Base-by-base conservation (phyloP, 139 green algal genomes). In the Tetraselmis striata region DNA sequence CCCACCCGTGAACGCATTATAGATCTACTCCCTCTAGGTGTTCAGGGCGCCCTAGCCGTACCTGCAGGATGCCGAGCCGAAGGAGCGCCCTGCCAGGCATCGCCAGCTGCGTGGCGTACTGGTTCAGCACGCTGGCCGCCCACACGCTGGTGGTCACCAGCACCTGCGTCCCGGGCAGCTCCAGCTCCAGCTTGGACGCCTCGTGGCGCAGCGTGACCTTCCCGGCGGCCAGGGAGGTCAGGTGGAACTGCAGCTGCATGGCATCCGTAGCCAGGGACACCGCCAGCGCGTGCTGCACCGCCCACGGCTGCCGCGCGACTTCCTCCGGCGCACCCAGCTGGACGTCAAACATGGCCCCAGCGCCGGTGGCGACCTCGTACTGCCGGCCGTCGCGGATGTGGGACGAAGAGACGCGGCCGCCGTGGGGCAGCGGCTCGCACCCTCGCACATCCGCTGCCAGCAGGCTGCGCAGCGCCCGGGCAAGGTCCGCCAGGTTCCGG, bases 81-180 rank as follows among this genome's bases (percentile, higher is more conserved):
- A 67, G 45, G 45, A 67, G 45, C 5, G 45, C 18, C 45, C 18
- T 67, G 45, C 45, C 45, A 25, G 45, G 45, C 45, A 67, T 67
- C 18, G 45, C 45, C 45, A 67, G 45, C 18, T 5, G 5, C 11
- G 11, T 67, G 45, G 45, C 45, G 18, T 67, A 67, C 45, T 67
- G 45, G 45, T 67, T 5, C 82, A 98, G 90, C 59, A 95, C 80
- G 25, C 91, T 83, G 59, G 97, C 93, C 29, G 87, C 90, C 94
- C 94, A 98, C n/a, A 97, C 89, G 24, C 89, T 93, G 25, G 88
- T 95, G 5, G 90, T 82, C 24, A 89, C 89, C 82, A 96, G 76
- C 1, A 84, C 81, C 79, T 97, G 93, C 28, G 96, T 91, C 1
- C 90, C 82, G 0, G 87, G 85, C 26, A 67, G 5, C 45, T 18